phyloP scores from a whole-genome alignment of 148 eudicot species.

The Rhododendron mucronatum region DNA sequence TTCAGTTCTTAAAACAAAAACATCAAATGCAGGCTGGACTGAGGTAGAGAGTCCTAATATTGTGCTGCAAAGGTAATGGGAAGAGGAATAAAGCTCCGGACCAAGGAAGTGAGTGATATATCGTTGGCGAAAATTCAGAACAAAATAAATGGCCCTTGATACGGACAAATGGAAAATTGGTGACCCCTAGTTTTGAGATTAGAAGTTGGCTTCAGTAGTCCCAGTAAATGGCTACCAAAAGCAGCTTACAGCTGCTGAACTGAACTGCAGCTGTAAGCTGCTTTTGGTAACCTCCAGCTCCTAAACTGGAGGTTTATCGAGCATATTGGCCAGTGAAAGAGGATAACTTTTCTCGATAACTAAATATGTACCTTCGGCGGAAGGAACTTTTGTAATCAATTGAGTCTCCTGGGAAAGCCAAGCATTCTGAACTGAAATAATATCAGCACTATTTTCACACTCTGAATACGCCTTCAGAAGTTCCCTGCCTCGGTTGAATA shows the following conservation, averaged over 20 bases:
- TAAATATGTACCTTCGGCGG: constrained; percentile 26
- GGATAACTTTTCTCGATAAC: background rate
- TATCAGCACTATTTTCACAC: constrained; percentile 74
- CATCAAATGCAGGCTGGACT: background rate
- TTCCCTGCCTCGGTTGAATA: constrained; percentile 39
- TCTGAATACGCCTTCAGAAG: constrained; percentile 73
- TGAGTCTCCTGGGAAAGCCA: constrained; percentile 70
- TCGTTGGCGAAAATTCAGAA: background rate
- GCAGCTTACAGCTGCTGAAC: background rate
- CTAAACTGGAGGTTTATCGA: background rate
- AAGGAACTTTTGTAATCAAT: constrained; percentile 19
- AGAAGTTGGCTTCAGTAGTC: background rate
- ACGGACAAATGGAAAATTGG: background rate
- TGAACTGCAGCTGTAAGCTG: no score
- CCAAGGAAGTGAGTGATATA: background rate
- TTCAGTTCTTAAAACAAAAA: background rate
- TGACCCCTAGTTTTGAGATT: background rate
- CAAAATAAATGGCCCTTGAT: background rate
- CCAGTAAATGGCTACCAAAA: background rate
- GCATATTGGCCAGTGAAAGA: background rate
- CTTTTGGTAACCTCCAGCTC: no score
- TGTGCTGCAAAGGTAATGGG: background rate
- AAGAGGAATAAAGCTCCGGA: background rate
- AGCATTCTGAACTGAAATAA: constrained; percentile 70
- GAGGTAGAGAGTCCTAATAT: background rate